A percentile compares a stretch with the other conserved stretches of the same genome.
phyloP scores from a whole-genome alignment of 208 protist species.

The Histomonas meleagridis region DNA sequence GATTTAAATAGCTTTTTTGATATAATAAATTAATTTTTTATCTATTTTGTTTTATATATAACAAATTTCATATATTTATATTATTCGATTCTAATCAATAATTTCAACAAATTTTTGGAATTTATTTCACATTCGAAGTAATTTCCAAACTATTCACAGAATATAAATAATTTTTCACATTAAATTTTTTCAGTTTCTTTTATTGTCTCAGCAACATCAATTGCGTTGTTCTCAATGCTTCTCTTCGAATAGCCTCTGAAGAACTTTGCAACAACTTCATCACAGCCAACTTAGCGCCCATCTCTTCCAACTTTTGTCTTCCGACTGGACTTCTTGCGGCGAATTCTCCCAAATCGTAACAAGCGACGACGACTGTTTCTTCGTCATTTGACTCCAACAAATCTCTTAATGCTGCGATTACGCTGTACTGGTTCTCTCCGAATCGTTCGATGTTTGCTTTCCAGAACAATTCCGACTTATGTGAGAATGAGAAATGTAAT shows the following conservation, averaged over 20 bases:
- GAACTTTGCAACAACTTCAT: neutral
- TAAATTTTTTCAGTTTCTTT: no score
- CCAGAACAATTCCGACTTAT: constrained; percentile 1
- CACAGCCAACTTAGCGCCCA: neutral
- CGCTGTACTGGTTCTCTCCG: neutral
- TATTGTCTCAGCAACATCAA: neutral
- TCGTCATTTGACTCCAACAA: neutral
- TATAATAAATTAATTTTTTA: no score
- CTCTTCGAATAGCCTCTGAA: neutral
- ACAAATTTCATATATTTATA: no score
- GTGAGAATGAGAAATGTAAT: neutral
- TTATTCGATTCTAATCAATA: no score
- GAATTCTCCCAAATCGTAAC: neutral
- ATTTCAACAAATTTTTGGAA: no score
- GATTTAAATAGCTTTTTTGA: no score
- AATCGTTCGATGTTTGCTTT: constrained; percentile 18
- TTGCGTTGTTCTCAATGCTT: constrained; percentile 1
- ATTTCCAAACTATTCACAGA: no score
- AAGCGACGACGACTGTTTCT: constrained; percentile 21
- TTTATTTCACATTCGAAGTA: no score
- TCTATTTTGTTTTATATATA: no score
- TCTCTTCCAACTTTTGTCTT: neutral
- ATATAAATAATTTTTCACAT: no score
- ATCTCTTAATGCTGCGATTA: neutral
- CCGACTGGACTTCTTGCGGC: neutral